These are phyloP conservation scores for Ciborinia camelliae DNA, from an alignment of 2,329 filamentous ascomycete genomes.

Conservation along the genomic window DNA sequence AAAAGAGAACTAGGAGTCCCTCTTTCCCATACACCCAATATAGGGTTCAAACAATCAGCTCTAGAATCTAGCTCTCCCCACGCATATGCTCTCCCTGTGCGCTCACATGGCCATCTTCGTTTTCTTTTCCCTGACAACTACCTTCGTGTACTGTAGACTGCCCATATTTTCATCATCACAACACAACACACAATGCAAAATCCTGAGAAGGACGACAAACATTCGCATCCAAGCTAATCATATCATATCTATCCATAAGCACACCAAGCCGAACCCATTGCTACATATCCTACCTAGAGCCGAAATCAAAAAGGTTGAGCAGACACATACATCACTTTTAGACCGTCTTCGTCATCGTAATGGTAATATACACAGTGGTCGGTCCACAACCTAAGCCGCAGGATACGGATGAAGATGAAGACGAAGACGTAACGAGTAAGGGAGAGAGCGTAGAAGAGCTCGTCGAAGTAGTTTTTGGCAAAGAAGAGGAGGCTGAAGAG, in stretches of 20 bases:
- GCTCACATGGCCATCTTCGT: too few relatives aligned
- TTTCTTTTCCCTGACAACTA: neutral
- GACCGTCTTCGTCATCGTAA: neutral
- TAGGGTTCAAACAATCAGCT: neutral
- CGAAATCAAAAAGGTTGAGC: neutral
- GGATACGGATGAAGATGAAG: neutral
- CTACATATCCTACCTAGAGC: neutral
- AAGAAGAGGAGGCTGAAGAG: neutral
- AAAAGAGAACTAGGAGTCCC: neutral
- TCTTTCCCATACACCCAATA: neutral
- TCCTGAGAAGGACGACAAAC: neutral
- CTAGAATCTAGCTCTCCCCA: neutral
- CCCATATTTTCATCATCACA: too few relatives aligned
- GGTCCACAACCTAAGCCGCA: neutral
- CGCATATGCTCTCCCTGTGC: too few relatives aligned
- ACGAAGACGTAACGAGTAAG: neutral
- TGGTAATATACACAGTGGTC: conserved; percentile 10
- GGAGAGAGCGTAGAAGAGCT: neutral
- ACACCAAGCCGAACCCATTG: neutral
- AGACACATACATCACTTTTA: neutral
- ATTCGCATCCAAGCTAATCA: neutral
- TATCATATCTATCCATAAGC: neutral
- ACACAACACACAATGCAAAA: neutral
- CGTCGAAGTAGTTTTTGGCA: neutral
- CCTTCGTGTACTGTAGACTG: neutral